These are phyloP conservation scores for Nigrospora oryzae DNA, from an alignment of 2,329 filamentous ascomycete species.

Conservation along the genomic window DNA sequence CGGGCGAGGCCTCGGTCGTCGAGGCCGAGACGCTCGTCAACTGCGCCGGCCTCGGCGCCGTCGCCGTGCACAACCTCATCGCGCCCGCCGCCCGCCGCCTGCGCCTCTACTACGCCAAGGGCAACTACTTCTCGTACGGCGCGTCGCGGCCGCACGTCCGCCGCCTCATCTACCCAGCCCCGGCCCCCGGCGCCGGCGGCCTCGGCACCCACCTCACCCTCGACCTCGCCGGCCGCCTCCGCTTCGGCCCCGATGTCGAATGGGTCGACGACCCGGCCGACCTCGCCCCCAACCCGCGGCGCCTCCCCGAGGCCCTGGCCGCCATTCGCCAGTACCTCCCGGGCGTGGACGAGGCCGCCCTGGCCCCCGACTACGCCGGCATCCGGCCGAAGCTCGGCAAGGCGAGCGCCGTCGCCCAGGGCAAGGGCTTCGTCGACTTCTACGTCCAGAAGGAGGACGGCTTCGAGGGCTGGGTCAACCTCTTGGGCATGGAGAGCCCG, in stretches of 20 bases:
- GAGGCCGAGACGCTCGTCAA: slow-evolving; percentile 76
- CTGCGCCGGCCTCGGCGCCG: slow-evolving; percentile 73
- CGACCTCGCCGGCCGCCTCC: slow-evolving; percentile 73
- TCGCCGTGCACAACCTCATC: slow-evolving; percentile 74
- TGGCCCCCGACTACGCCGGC: slow-evolving; percentile 81
- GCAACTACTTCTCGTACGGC: slow-evolving; percentile 85
- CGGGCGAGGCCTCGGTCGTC: slow-evolving; percentile 46
- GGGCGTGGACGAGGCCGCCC: slow-evolving; percentile 52
- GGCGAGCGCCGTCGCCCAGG: slow-evolving; percentile 50
- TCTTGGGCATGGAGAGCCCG: slow-evolving; percentile 89
- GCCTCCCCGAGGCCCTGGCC: slow-evolving; percentile 57
- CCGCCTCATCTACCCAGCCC: slow-evolving; percentile 82
- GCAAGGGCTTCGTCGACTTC: slow-evolving; percentile 75
- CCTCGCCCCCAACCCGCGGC: slow-evolving; percentile 55
- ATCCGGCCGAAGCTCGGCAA: slow-evolving; percentile 76
- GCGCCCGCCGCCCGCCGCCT: slow-evolving; percentile 47
- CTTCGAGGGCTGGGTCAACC: slow-evolving; percentile 75
- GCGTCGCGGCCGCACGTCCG: slow-evolving; percentile 53
- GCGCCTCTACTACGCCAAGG: slow-evolving; percentile 78
- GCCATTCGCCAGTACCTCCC: slow-evolving; percentile 80
- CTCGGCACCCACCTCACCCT: slow-evolving; percentile 91
- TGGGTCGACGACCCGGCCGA: slow-evolving; percentile 72
- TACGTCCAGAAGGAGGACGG: slow-evolving; percentile 70
- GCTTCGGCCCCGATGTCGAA: slow-evolving; percentile 92
- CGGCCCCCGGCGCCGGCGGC: slow-evolving; percentile 71